Conservation (phyloP, 1,284 basidiomycete species). For the Leccinum angustisporum region DNA sequence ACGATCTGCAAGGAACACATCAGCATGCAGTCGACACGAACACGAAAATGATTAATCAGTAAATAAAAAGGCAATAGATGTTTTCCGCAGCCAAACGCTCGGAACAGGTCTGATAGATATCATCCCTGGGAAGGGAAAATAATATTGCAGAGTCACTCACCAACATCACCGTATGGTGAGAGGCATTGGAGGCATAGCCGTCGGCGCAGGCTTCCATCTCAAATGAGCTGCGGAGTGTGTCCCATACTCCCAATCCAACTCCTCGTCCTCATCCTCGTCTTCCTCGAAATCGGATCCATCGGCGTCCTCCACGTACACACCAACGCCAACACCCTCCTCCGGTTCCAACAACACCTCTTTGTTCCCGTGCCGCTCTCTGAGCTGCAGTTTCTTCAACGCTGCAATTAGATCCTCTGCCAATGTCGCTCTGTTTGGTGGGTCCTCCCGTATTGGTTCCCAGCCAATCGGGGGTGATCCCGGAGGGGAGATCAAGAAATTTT, state of each 20-base stretch:
- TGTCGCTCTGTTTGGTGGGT: constrained; percentile 85
- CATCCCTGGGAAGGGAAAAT: constrained; percentile 25
- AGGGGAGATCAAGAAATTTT: constrained; percentile 97
- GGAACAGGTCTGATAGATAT: constrained; percentile 45
- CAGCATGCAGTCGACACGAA: constrained; percentile 1
- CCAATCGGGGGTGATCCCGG: constrained; percentile 98
- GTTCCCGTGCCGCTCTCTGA: constrained; percentile 38
- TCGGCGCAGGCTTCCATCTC: constrained; percentile 54
- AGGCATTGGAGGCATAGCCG: constrained; percentile 56
- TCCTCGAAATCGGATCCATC: constrained; percentile 39
- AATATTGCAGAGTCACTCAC: constrained; percentile 22
- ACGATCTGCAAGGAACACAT: constrained; percentile 5
- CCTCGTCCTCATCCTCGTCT: constrained; percentile 38
- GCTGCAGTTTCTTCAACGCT: constrained; percentile 66
- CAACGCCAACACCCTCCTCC: constrained; percentile 68
- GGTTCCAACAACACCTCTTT: constrained; percentile 64
- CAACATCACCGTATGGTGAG: constrained; percentile 30
- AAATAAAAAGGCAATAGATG: constrained; percentile 30
- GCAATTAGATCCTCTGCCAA: constrained; percentile 88
- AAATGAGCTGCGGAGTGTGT: constrained; percentile 48
- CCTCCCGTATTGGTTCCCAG: constrained; percentile 92
- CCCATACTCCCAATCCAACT: constrained; percentile 64
- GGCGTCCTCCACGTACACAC: constrained; percentile 73
- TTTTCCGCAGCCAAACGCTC: constrained; percentile 35
- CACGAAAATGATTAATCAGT: constrained; percentile 17